Conservation (phyloP, 345 rosid genomes). For the Gossypium anomalum region DNA sequence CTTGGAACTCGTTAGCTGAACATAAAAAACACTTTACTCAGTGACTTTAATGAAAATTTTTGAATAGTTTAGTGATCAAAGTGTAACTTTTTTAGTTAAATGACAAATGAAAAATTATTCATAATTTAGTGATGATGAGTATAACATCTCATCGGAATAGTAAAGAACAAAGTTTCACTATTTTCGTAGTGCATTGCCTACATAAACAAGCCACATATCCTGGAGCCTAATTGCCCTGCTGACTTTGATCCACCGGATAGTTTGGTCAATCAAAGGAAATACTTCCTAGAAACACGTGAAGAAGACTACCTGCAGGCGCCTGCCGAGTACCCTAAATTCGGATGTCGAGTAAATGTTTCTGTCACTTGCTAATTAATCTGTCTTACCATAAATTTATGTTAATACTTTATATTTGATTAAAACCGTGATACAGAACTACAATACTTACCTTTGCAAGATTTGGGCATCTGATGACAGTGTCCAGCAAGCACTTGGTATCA, state of each 20-base stretch:
- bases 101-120: slow-evolving; percentile 4
- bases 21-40: too few relatives aligned
- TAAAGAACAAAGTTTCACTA: too few relatives aligned
- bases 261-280: background rate
- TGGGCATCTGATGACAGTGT: slow-evolving; percentile 29
- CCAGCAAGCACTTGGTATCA: slow-evolving; percentile 25
- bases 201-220: slow-evolving; percentile 17
- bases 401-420: background rate
- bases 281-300: background rate
- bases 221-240: slow-evolving; percentile 24
- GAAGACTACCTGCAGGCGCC: background rate
- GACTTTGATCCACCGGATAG: too few relatives aligned
- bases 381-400: background rate
- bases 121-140: background rate
- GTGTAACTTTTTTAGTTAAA: too few relatives aligned
- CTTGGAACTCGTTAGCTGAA: fast-evolving
- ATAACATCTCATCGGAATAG: too few relatives aligned
- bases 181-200: slow-evolving; percentile 19
- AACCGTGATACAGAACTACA: slow-evolving; percentile 18
- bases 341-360: slow-evolving; percentile 23
- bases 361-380: background rate
- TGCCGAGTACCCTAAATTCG: slow-evolving; percentile 12
- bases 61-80: too few relatives aligned
- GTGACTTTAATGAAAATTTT: too few relatives aligned
- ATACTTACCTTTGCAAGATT: slow-evolving; percentile 17